phyloP scores from a whole-genome alignment of 805 yeast genomes.

The Candida krabiensis region DNA sequence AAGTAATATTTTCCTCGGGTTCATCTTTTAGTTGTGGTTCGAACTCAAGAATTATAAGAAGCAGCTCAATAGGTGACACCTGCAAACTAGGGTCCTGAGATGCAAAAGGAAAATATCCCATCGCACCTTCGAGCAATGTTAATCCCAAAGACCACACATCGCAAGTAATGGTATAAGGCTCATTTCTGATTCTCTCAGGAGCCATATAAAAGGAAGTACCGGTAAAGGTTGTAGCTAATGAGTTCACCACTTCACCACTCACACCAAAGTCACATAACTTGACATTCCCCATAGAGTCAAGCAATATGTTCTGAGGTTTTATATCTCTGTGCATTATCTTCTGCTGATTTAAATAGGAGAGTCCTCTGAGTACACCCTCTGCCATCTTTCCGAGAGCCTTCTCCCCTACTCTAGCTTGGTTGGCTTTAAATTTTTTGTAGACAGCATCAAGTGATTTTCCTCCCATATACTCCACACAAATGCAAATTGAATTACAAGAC shows the following conservation, averaged over 20 bases:
- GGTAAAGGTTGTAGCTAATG: slow-evolving; percentile 93
- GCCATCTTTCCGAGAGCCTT: slow-evolving; percentile 90
- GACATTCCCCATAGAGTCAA: slow-evolving; percentile 76
- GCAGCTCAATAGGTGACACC: slow-evolving; percentile 78
- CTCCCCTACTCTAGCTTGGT: slow-evolving; percentile 89
- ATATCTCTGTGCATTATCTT: slow-evolving; percentile 93
- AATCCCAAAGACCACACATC: slow-evolving; percentile 97
- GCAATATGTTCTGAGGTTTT: slow-evolving; percentile 88
- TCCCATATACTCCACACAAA: slow-evolving; percentile 97
- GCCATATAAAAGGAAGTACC: slow-evolving; percentile 99
- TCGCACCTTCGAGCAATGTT: slow-evolving; percentile 89
- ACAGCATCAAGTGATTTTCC: slow-evolving; percentile 89
- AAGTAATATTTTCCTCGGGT: slow-evolving; percentile 67
- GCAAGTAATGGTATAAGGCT: slow-evolving; percentile 90
- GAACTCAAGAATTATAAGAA: slow-evolving; percentile 77
- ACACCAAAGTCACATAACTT: slow-evolving; percentile 98
- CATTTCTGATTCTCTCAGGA: slow-evolving; percentile 94
- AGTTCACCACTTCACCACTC: slow-evolving; percentile 93
- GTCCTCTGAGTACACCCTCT: slow-evolving; percentile 78
- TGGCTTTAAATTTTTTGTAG: slow-evolving; percentile 68
- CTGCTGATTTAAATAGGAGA: slow-evolving; percentile 84
- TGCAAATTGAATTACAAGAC: slow-evolving; percentile 76
- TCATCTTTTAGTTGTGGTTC: slow-evolving; percentile 80
- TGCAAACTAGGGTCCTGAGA: slow-evolving; percentile 38
- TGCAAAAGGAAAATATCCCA: slow-evolving; percentile 83